Percentiles rank a stretch among this genome's conserved stretches.
Conservation (phyloP, 176 grass and related monocot genomes). For the Cocos nucifera region DNA sequence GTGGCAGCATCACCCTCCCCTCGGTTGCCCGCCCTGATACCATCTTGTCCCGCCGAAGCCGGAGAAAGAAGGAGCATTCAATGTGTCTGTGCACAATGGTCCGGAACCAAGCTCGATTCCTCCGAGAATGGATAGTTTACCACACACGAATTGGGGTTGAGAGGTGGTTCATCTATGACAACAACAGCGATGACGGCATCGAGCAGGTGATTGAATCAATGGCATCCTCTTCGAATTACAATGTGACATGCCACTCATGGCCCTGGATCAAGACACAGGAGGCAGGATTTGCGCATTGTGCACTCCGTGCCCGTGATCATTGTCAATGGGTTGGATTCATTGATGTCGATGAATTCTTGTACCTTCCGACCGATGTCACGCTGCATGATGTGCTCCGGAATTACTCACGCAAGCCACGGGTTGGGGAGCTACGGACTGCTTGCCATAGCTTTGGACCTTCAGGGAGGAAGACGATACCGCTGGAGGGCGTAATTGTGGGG, state of each 20-base stretch:
- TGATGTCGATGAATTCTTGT: constrained; percentile 80
- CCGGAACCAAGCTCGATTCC: constrained; percentile 80
- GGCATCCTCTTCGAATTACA: constrained; percentile 34
- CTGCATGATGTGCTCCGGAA: constrained; percentile 48
- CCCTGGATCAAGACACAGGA: constrained; percentile 97
- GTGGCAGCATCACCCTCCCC: constrained; percentile 48
- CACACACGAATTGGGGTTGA: constrained; percentile 54
- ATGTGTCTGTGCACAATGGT: constrained; percentile 99
- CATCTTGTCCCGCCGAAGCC: constrained; percentile 22
- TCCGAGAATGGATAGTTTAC: constrained; percentile 83
- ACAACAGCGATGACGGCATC: constrained; percentile 79
- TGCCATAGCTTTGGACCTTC: constrained; percentile 98
- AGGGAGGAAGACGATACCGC: constrained; percentile 50
- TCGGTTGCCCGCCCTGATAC: constrained; percentile 56
- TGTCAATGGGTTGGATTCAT: constrained; percentile 93
- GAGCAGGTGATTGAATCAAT: constrained; percentile 44
- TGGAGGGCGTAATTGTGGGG: constrained; percentile 45
- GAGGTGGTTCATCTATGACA: constrained; percentile 96
- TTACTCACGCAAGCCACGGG: constrained; percentile 46
- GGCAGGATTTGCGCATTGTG: constrained; percentile 91
- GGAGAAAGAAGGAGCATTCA: constrained; percentile 40
- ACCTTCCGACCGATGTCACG: constrained; percentile 57
- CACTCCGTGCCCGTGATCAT: constrained; percentile 56
- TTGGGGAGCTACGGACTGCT: constrained; percentile 65
- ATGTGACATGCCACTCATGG: constrained; percentile 63